Conservation (phyloP, 2,329 filamentous ascomycete species). For the Chaetomium globosum region DNA sequence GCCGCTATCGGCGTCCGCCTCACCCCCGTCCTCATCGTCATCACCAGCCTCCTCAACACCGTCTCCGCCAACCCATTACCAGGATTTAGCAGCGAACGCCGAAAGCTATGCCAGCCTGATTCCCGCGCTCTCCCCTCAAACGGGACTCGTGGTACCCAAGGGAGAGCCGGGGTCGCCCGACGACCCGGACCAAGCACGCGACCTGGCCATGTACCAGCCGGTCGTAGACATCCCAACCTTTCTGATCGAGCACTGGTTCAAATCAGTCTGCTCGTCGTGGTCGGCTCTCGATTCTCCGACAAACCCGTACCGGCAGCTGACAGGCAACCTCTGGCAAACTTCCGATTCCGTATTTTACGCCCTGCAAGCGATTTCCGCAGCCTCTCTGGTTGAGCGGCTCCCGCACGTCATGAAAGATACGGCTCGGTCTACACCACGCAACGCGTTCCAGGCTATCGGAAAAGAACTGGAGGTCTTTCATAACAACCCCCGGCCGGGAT, state of each 20-base stretch:
- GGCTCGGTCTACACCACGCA: slow-evolving; percentile 32
- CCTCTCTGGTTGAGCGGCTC: slow-evolving; percentile 38
- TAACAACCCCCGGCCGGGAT: slow-evolving; percentile 19
- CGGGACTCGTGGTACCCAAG: slow-evolving; percentile 3
- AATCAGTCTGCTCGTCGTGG: slow-evolving; percentile 39
- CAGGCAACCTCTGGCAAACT: slow-evolving; percentile 34
- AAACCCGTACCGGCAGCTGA: slow-evolving; percentile 38
- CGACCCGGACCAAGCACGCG: slow-evolving; percentile 7
- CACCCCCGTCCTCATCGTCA: slow-evolving; percentile 16
- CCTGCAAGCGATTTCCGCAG: slow-evolving; percentile 38
- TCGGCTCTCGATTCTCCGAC: slow-evolving; percentile 37
- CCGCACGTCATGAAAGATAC: slow-evolving; percentile 36
- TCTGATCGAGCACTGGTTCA: slow-evolving; percentile 41
- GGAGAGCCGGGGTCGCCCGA: slow-evolving; percentile 3
- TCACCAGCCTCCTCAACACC: slow-evolving; percentile 22
- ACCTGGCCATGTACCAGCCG: slow-evolving; percentile 30
- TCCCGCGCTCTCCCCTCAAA: neutral
- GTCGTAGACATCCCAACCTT: slow-evolving; percentile 38
- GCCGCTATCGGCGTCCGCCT: slow-evolving; percentile 18
- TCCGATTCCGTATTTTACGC: slow-evolving; percentile 37
- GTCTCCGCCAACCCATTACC: slow-evolving; percentile 23
- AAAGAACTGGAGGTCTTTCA: slow-evolving; percentile 34
- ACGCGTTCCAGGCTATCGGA: slow-evolving; percentile 36
- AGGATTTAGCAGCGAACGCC: slow-evolving; percentile 8
- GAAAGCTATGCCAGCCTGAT: slow-evolving; percentile 16